Conservation (phyloP, 2,329 filamentous ascomycete species). For the Pseudodiploospora longispora region DNA sequence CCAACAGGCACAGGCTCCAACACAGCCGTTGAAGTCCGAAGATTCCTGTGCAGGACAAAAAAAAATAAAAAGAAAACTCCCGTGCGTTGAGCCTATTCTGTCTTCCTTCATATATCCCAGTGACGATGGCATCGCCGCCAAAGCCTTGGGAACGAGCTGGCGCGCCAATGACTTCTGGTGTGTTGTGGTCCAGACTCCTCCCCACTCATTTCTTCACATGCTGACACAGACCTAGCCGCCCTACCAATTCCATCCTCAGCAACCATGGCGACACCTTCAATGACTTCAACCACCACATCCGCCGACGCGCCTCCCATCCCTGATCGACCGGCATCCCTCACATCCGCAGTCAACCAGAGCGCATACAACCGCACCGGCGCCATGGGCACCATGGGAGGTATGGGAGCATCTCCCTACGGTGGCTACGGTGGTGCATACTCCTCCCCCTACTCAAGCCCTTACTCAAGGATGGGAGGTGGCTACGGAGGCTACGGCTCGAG, state of each 20-base stretch:
- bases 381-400: slow-evolving; percentile 24
- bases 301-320: slow-evolving; percentile 62
- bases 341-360: slow-evolving; percentile 76
- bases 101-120: not conserved
- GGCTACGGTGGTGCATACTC: slow-evolving; percentile 31
- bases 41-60: too few relatives aligned
- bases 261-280: slow-evolving; percentile 30
- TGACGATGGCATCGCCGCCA: slow-evolving; percentile 68
- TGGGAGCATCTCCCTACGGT: slow-evolving; percentile 46
- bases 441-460: slow-evolving; percentile 32
- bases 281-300: slow-evolving; percentile 28
- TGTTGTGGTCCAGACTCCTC: not conserved
- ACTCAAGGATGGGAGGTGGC: slow-evolving; percentile 36
- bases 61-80: too few relatives aligned
- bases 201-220: slow-evolving; percentile 12
- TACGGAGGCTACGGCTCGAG: slow-evolving; percentile 28
- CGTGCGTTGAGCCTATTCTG: too few relatives aligned
- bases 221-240: slow-evolving; percentile 18
- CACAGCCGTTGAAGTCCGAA: too few relatives aligned
- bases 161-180: not conserved
- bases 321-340: slow-evolving; percentile 69
- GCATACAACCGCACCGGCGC: slow-evolving; percentile 56
- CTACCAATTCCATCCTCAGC: slow-evolving; percentile 25
- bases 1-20: too few relatives aligned
- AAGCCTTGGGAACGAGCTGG: slow-evolving; percentile 87